phyloP scores from a whole-genome alignment of 805 yeast genomes.

The Kuraishia ogatae region DNA sequence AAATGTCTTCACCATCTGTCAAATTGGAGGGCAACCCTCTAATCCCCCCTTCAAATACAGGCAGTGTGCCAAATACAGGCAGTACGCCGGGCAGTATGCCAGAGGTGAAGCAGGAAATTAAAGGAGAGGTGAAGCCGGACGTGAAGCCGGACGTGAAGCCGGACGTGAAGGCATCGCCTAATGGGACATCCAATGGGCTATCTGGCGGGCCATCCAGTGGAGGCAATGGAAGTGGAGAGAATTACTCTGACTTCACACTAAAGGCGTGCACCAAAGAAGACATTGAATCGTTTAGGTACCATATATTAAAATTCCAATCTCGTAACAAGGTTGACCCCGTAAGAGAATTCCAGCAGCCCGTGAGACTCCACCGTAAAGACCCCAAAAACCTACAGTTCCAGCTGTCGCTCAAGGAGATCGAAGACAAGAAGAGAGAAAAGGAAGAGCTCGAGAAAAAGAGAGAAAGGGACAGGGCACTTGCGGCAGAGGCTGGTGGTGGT shows the following conservation, averaged over 20 bases:
- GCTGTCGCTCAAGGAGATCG: conserved; percentile 68
- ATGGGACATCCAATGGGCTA: not conserved
- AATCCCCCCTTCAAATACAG: not conserved
- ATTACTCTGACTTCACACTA: conserved; percentile 43
- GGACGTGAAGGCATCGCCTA: not conserved
- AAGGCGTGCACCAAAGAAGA: conserved; percentile 69
- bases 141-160: not conserved
- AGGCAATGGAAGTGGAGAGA: too few relatives aligned
- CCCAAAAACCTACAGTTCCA: conserved; percentile 88
- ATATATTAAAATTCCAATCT: conserved; percentile 73
- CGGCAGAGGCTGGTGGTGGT: conserved; percentile 5
- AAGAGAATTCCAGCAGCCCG: conserved; percentile 68
- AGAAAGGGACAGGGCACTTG: conserved; percentile 20
- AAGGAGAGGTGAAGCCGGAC: conserved; percentile 1
- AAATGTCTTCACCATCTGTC: not conserved
- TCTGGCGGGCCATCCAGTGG: too few relatives aligned
- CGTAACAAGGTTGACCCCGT: conserved; percentile 65
- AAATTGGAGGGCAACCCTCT: not conserved
- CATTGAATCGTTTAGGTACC: conserved; percentile 64
- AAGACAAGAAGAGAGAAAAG: conserved; percentile 45
- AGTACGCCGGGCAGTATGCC: not conserved
- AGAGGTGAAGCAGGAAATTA: conserved; percentile 6
- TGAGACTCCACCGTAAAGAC: conserved; percentile 86
- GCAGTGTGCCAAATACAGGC: too few relatives aligned
- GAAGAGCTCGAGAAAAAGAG: conserved; percentile 14